phyloP scores from a whole-genome alignment of 2,329 filamentous ascomycete genomes.

The Penicillium italicum region DNA sequence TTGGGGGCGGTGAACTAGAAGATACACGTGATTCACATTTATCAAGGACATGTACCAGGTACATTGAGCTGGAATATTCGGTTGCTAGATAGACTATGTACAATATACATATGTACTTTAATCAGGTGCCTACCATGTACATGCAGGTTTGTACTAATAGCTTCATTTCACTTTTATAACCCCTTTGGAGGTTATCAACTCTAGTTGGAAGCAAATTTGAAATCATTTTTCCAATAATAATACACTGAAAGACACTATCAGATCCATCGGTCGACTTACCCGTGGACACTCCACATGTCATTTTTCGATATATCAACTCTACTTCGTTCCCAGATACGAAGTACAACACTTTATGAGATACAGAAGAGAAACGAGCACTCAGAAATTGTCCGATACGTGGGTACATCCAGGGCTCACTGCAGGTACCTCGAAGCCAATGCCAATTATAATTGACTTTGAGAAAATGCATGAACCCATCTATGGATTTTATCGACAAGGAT shows the following conservation, averaged over 20 bases:
- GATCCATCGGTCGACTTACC: constrained; percentile 17
- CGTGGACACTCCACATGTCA: constrained; percentile 11
- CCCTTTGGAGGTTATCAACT: not conserved
- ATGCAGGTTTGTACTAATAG: not conserved
- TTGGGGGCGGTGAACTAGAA: constrained; percentile 14
- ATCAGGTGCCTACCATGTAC: too few relatives aligned
- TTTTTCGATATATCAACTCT: constrained; percentile 19
- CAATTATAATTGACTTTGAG: constrained; percentile 14
- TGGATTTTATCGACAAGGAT: constrained; percentile 12
- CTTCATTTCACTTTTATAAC: too few relatives aligned
- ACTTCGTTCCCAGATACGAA: not conserved
- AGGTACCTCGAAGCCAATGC: constrained; percentile 16
- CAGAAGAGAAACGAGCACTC: constrained; percentile 13
- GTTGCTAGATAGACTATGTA: not conserved
- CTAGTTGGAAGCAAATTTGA: not conserved
- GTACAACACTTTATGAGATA: constrained; percentile 14
- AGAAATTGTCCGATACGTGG: constrained; percentile 18
- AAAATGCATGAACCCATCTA: constrained; percentile 17
- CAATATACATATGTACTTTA: not conserved
- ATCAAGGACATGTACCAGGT: not conserved
- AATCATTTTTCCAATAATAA: not conserved
- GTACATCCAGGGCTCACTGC: constrained; percentile 9
- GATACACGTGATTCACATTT: too few relatives aligned
- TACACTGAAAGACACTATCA: constrained; percentile 2
- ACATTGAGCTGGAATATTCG: rapidly evolving